These are phyloP conservation scores for Chytriomyces hyalinus DNA, from an alignment of 192 early-diverging fungal species.

Conservation along the genomic window DNA sequence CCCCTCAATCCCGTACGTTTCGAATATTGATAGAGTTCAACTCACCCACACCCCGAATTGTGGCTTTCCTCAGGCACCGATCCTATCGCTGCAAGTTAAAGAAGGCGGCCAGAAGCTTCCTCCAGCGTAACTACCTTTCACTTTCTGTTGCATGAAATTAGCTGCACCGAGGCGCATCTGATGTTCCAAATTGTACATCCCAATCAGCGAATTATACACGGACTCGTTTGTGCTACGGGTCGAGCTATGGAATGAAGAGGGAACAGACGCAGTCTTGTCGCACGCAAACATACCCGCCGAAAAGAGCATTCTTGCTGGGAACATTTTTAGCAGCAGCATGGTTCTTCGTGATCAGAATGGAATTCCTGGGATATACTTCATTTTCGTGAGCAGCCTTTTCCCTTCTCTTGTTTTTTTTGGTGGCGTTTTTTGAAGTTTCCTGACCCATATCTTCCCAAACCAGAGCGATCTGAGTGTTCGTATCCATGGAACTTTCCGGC, in stretches of 20 bases:
- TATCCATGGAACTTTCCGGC: constrained; percentile 29
- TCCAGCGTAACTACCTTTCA: constrained; percentile 7
- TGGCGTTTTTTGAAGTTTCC: too few species aligned
- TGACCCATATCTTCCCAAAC: not conserved
- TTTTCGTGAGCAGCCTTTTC: constrained; percentile 20
- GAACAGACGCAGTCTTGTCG: constrained; percentile 14
- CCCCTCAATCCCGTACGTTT: constrained; percentile 20
- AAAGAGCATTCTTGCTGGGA: constrained; percentile 30
- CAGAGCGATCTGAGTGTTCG: constrained; percentile 31
- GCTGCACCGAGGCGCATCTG: not conserved
- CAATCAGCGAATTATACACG: constrained; percentile 27
- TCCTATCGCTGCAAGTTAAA: constrained; percentile 28
- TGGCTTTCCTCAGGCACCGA: constrained; percentile 4
- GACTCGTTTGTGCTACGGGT: constrained; percentile 27
- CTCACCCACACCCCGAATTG: not conserved
- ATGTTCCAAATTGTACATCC: not conserved
- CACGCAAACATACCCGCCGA: constrained; percentile 30
- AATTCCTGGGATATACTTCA: constrained; percentile 28
- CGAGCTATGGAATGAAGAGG: constrained; percentile 31
- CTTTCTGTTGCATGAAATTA: not conserved
- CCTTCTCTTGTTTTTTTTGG: too few species aligned
- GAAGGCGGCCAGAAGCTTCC: constrained; percentile 16
- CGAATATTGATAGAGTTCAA: not conserved
- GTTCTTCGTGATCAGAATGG: constrained; percentile 27
- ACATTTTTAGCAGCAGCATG: constrained; percentile 28